Evolutionary conservation across 169 alveolate genomes (phyloP), one percentile per base, ranked within the genome.

Genomic region (Eimeria brunetti): DNA sequence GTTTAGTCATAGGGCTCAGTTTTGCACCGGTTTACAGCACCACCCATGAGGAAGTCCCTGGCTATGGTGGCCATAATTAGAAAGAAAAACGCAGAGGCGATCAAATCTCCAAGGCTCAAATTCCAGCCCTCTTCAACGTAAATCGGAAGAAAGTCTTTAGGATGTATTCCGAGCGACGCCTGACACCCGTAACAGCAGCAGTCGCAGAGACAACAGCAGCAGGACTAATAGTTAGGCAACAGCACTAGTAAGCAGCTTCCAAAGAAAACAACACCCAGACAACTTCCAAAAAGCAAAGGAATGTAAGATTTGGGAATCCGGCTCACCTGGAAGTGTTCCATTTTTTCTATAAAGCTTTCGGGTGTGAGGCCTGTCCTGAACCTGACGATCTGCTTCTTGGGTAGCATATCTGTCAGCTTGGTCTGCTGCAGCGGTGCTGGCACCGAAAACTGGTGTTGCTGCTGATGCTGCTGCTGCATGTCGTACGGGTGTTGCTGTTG

Each of bases 111-210:
- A 33, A 92, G 58, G 69, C 76, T 88, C 62, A 92, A 67, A 16
- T 64, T 76, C 67, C 88, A 73, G 22, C 89, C 93, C 78, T 92
- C 96, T n/a, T 69, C 86, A 56, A 92, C 89, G 78, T 92, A 83
- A 14, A 92, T 83, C 0, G 96, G 96, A 36, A 92, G 88, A 81
- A 67, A 92, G 46, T 92, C 96, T 16, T 88, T 69, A 27, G 96
- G 96, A 80, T 92, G 96, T 30, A 92, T 92, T n/a, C 96, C 96
- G 53, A 92, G 93, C 24, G 96, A 92, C 1, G 88, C 80, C 96
- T 92, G 56, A 27, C 41, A 49, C 36, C 30, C 41, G 36, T 49
- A 41, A 20, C 14, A 51, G 33, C 88, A n/a, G 44, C 44, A 46
- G 8, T 18, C 12, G 67, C 44, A 24, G 7, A 49, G 88, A 44